phyloP scores from a whole-genome alignment of 202 grass and related monocot species.

The Cymbopogon flexuosus region DNA sequence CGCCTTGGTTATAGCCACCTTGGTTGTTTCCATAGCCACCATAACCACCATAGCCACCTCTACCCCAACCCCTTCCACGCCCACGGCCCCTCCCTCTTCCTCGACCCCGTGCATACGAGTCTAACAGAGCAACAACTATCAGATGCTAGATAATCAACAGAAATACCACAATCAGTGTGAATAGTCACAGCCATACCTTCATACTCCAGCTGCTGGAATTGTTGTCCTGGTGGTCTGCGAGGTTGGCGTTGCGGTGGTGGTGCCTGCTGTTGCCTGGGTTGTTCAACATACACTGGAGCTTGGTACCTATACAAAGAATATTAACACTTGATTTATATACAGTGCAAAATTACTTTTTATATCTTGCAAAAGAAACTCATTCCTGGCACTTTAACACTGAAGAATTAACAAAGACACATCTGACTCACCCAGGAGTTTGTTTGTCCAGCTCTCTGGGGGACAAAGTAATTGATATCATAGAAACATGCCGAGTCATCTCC shows the following conservation, averaged over 20 bases:
- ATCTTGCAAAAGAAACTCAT: neutral
- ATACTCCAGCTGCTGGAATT: conserved; percentile 45
- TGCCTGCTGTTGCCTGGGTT: conserved; percentile 51
- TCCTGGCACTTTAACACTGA: neutral
- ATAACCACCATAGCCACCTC: conserved; percentile 56
- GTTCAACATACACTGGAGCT: conserved; percentile 58
- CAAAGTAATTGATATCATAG: conserved; percentile 80
- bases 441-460: conserved; percentile 64
- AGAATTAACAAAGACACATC: neutral
- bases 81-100: conserved; percentile 66
- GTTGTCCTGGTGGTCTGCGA: conserved; percentile 40
- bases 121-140: conserved; percentile 40
- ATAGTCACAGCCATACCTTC: conserved; percentile 38
- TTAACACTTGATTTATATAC: neutral
- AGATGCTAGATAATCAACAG: neutral
- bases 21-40: conserved; percentile 43
- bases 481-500: conserved; percentile 82
- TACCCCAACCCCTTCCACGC: conserved; percentile 68
- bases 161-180: conserved; percentile 7
- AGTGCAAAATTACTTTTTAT: neutral
- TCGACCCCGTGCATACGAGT: conserved; percentile 61
- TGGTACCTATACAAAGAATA: conserved; percentile 59
- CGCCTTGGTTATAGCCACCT: conserved; percentile 53
- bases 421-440: conserved; percentile 59
- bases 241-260: conserved; percentile 41